Percentiles rank a stretch among this genome's conserved stretches.
phyloP scores from a whole-genome alignment of 2,329 filamentous ascomycete genomes.

The Botrytis cinerea region DNA sequence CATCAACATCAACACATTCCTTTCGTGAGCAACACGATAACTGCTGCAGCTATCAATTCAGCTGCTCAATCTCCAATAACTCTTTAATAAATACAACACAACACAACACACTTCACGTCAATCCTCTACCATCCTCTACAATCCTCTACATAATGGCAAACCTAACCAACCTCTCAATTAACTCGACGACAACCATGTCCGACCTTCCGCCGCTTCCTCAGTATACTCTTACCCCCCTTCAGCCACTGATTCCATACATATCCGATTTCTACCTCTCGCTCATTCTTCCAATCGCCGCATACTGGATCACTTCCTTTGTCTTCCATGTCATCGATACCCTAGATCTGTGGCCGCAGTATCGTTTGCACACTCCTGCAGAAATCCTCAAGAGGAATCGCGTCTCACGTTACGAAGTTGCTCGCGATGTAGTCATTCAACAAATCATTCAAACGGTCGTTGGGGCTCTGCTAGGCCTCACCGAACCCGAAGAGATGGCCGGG shows the following conservation, averaged over 20 bases:
- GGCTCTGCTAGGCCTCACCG: constrained; percentile 66
- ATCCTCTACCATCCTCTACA: not conserved
- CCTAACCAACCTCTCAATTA: constrained; percentile 49
- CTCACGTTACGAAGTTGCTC: constrained; percentile 78
- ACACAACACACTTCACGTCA: too few relatives aligned
- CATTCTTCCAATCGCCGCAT: constrained; percentile 75
- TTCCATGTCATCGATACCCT: constrained; percentile 82
- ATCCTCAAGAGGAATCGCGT: constrained; percentile 89
- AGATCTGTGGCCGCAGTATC: constrained; percentile 87
- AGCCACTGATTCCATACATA: constrained; percentile 73
- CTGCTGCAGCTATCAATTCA: constrained; percentile 34
- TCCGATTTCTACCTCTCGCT: constrained; percentile 80
- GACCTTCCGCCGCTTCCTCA: constrained; percentile 81
- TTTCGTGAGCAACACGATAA: constrained; percentile 43
- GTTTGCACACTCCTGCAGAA: constrained; percentile 92
- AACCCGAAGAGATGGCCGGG: constrained; percentile 72
- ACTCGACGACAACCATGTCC: constrained; percentile 45
- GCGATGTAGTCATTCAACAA: constrained; percentile 91
- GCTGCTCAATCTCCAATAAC: constrained; percentile 1
- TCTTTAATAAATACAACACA: constrained; percentile 8
- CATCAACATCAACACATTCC: constrained; percentile 29
- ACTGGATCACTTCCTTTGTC: constrained; percentile 83
- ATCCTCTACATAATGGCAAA: constrained; percentile 43
- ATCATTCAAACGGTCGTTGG: constrained; percentile 80
- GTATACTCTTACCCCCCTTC: constrained; percentile 72